Evolutionary conservation across 208 protist species (phyloP).

Genomic region (Wallacemonas rigidus): DNA sequence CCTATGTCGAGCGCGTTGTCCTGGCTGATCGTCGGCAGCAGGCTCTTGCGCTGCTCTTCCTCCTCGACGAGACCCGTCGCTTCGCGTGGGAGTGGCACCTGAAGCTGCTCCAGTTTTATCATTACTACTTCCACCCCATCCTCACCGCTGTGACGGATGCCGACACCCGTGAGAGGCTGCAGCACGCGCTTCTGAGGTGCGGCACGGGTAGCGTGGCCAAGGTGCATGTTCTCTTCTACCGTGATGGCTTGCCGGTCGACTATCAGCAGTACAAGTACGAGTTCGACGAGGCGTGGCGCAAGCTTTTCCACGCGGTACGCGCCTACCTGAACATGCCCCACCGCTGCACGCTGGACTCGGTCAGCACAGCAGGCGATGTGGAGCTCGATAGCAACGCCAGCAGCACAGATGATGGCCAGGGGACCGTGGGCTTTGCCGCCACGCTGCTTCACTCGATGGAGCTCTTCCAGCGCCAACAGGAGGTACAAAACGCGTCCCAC

Average conservation of each 20-base stretch:
- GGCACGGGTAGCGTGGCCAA: constrained; percentile 21
- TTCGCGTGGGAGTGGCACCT: constrained; percentile 37
- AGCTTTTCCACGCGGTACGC: constrained; percentile 41
- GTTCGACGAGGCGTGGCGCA: constrained; percentile 43
- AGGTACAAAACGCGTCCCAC: constrained; percentile 35
- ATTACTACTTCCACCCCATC: constrained; percentile 53
- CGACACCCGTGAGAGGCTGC: constrained; percentile 14
- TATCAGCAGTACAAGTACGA: constrained; percentile 48
- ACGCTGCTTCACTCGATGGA: constrained; percentile 71
- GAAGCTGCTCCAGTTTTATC: constrained; percentile 49
- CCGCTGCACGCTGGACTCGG: constrained; percentile 5
- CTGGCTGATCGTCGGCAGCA: constrained; percentile 54
- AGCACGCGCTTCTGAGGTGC: constrained; percentile 24
- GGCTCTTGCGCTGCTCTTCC: constrained; percentile 48
- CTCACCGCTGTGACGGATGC: constrained; percentile 20
- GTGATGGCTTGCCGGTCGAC: constrained; percentile 37
- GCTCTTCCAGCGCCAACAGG: constrained; percentile 55
- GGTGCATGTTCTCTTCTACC: constrained; percentile 31
- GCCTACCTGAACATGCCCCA: constrained; percentile 33
- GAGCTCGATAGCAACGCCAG: constrained; percentile 1
- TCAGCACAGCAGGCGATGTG: not conserved
- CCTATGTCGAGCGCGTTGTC: constrained; percentile 53
- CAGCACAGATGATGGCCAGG: not conserved
- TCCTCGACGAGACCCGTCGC: constrained; percentile 50
- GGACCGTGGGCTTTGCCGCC: constrained; percentile 49